These are phyloP conservation scores for Colletotrichum zoysiae DNA, from an alignment of 2,329 filamentous ascomycete species.

Conservation along the genomic window DNA sequence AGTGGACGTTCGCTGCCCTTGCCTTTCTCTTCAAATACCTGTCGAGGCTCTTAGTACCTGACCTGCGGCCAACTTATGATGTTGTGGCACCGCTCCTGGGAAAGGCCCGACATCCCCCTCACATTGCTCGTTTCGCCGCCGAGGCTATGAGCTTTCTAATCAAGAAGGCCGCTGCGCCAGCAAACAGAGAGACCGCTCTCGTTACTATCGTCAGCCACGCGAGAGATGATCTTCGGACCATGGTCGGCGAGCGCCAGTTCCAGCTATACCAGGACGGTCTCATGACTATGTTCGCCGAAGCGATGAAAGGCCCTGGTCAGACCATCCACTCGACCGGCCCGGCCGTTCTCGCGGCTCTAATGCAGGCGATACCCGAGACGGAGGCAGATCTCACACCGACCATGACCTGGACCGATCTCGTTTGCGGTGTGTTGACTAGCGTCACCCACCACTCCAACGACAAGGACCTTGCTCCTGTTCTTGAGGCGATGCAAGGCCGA, in stretches of 20 bases:
- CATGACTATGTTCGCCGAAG: conserved; percentile 92
- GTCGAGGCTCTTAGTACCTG: conserved; percentile 85
- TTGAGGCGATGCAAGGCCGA: conserved; percentile 71
- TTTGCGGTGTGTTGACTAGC: conserved; percentile 82
- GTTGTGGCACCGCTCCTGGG: conserved; percentile 88
- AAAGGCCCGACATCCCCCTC: conserved; percentile 82
- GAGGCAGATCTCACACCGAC: conserved; percentile 62
- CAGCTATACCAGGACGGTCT: conserved; percentile 85
- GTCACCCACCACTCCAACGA: conserved; percentile 84
- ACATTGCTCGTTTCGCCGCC: conserved; percentile 92
- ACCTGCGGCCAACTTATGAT: conserved; percentile 86
- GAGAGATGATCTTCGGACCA: conserved; percentile 73
- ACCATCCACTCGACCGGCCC: conserved; percentile 71
- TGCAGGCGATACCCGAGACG: conserved; percentile 64
- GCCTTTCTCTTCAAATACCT: conserved; percentile 99
- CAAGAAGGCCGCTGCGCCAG: conserved; percentile 85
- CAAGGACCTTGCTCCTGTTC: conserved; percentile 78
- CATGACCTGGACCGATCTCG: conserved; percentile 71
- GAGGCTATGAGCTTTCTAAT: conserved; percentile 95
- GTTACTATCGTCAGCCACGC: conserved; percentile 78
- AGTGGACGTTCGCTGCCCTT: conserved; percentile 95
- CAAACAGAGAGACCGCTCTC: conserved; percentile 80
- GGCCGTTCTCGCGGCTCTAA: conserved; percentile 64
- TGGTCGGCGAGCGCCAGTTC: conserved; percentile 67
- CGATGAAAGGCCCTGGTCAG: conserved; percentile 73